Percentiles rank a stretch among this genome's conserved stretches.
Evolutionary conservation across 2,329 filamentous ascomycete genomes (phyloP).

Genomic region (Hypoxylon sp.): DNA sequence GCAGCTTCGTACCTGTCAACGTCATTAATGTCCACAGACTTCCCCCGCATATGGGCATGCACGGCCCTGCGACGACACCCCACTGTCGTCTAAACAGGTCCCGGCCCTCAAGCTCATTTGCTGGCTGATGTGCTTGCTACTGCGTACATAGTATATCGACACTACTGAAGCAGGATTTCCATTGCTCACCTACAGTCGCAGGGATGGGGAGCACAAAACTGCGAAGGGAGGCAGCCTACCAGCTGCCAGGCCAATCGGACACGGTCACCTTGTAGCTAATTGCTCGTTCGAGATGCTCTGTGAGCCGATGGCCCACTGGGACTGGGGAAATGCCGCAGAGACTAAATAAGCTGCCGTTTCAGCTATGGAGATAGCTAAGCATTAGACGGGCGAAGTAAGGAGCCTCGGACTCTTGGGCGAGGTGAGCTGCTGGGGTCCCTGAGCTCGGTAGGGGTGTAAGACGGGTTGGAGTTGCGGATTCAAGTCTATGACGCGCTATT

Average conservation of each 20-base stretch:
- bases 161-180: conserved; percentile 26
- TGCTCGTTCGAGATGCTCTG: not conserved
- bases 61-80: not conserved
- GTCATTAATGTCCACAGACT: not conserved
- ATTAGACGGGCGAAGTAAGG: conserved; percentile 23
- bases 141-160: no score
- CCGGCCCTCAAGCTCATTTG: not conserved
- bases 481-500: conserved; percentile 27
- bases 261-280: no score
- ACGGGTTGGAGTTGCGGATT: not conserved
- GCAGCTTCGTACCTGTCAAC: not conserved
- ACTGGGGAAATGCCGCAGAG: not conserved
- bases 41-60: not conserved
- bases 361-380: not conserved
- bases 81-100: not conserved
- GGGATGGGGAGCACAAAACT: conserved; percentile 27
- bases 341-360: not conserved
- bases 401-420: not conserved
- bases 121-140: not conserved
- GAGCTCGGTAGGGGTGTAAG: conserved; percentile 1
- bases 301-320: no score
- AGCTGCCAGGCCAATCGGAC: no score
- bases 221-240: conserved; percentile 11
- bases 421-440: no score
- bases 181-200: conserved; percentile 14